A percentile compares a stretch with the other conserved stretches of the same genome.
phyloP scores from a whole-genome alignment of 345 rosid species.

The Camelina sativa region DNA sequence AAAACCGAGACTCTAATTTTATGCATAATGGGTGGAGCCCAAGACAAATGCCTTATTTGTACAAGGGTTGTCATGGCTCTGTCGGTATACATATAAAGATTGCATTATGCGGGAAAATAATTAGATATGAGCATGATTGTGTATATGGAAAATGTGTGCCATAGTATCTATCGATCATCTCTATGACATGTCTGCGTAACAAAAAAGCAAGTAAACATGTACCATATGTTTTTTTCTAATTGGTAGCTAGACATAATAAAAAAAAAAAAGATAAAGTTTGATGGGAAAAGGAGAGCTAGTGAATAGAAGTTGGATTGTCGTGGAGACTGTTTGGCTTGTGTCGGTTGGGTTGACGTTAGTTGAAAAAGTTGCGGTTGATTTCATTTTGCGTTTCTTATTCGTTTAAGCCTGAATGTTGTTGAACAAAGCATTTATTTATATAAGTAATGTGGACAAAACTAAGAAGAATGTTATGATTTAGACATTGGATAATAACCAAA shows the following conservation, averaged over 20 bases:
- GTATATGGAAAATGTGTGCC: constrained; percentile 21
- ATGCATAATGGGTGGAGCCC: constrained; percentile 4
- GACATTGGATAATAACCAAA: constrained; percentile 11
- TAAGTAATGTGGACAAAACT: background rate
- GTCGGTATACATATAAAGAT: constrained; percentile 16
- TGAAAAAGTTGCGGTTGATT: constrained; percentile 27
- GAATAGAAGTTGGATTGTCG: constrained; percentile 39
- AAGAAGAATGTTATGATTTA: constrained; percentile 28
- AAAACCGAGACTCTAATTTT: background rate
- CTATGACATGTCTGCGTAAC: constrained; percentile 36
- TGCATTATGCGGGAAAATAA: constrained; percentile 25
- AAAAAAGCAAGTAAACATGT: constrained; percentile 39
- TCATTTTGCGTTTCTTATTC: constrained; percentile 28
- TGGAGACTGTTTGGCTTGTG: constrained; percentile 38
- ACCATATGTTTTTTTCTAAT: constrained; percentile 30
- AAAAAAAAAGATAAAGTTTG: constrained; percentile 39
- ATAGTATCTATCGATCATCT: background rate
- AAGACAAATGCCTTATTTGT: constrained; percentile 2
- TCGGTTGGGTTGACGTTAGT: constrained; percentile 41
- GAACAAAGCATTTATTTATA: constrained; percentile 1
- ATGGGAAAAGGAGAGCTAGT: constrained; percentile 28
- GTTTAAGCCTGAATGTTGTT: constrained; percentile 5
- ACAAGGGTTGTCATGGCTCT: background rate
- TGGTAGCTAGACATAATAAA: constrained; percentile 29
- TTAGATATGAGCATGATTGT: constrained; percentile 33